Evolutionary conservation across 257 asterid genomes (phyloP), one percentile per base, ranked within the genome.

Genomic region (Cordia subcordata): DNA sequence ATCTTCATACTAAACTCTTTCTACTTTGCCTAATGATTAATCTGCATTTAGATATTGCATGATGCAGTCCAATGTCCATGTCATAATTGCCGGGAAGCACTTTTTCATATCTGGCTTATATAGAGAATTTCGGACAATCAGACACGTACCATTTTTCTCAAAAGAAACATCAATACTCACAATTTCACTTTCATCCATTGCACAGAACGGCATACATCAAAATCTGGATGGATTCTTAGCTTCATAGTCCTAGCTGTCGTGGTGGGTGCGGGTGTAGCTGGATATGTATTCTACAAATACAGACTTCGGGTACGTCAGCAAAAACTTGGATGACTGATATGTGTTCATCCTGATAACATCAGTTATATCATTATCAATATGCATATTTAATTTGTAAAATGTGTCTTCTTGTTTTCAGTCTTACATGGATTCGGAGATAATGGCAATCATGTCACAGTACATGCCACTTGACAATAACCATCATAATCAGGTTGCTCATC

Each of bases 361-460:
- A 49, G 32, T 52, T 17, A 53, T 15, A 52, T 52, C 5, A 21
- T 12, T 20, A 53, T 52, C 4, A 15, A 13, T 22, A 22, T 42
- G 15, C 14, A 14, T 35, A n/a, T 47, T 14, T 46, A 38, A 3
- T 53, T 11, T 16, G 38, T 17, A 10, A 14, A n/a, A 42, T 19
- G 15, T 53, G 39, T 49, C 20, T 5, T 27, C n/a, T 10, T 52
- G 15, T 58, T 39, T 72, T 75, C 83, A 91, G 98, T 87, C 98
- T 20, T 91, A 91, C 68, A 91, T 91, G 98, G 96, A 91, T 77
- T 75, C 95, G 0, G 98, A 91, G 90, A 85, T 91, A 53, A 91
- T 88, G 96, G 98, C 98, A 12, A 88, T 91, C 60, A 91, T 91
- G 98, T 80, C 98, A 0, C 98, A 91, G 70, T 91, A 91, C 72